These are phyloP conservation scores for Ophiostoma populinum DNA, from an alignment of 2,329 filamentous ascomycete species.

Conservation along the genomic window DNA sequence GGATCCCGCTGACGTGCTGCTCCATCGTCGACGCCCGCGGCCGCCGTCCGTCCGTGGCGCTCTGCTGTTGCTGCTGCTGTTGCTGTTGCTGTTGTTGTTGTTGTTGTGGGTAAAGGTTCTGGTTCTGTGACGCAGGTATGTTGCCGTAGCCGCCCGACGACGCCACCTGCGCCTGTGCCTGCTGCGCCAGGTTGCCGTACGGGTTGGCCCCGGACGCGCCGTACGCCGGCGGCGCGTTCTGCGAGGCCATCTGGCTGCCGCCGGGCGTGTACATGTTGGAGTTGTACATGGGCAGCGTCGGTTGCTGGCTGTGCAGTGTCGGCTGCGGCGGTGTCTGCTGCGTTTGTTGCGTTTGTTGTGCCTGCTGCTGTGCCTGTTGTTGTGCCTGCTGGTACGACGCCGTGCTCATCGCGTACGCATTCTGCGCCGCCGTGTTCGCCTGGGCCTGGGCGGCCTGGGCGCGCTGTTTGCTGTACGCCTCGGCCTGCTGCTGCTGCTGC, in stretches of 20 bases:
- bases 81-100: slow-evolving; percentile 44
- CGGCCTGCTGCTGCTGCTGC: slow-evolving; percentile 88
- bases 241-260: slow-evolving; percentile 22
- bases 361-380: slow-evolving; percentile 23
- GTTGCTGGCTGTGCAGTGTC: slow-evolving; percentile 7
- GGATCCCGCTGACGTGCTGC: slow-evolving; percentile 82
- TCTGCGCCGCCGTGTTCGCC: slow-evolving; percentile 49
- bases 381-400: slow-evolving; percentile 30
- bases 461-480: slow-evolving; percentile 83
- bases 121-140: too few relatives aligned
- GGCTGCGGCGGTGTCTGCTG: slow-evolving; percentile 14
- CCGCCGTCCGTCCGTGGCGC: slow-evolving; percentile 50
- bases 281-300: slow-evolving; percentile 52
- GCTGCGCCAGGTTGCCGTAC: slow-evolving; percentile 51
- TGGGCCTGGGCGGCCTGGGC: slow-evolving; percentile 58
- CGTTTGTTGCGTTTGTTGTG: slow-evolving; percentile 19
- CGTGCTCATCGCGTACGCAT: slow-evolving; percentile 40
- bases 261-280: slow-evolving; percentile 54
- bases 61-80: slow-evolving; percentile 39
- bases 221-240: slow-evolving; percentile 34
- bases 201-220: slow-evolving; percentile 46
- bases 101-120: too few relatives aligned
- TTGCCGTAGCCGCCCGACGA: slow-evolving; percentile 41
- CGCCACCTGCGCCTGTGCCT: slow-evolving; percentile 47
- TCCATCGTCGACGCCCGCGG: slow-evolving; percentile 95